Conservation (phyloP, 164 flowering plant genomes). For the Houttuynia cordata region DNA sequence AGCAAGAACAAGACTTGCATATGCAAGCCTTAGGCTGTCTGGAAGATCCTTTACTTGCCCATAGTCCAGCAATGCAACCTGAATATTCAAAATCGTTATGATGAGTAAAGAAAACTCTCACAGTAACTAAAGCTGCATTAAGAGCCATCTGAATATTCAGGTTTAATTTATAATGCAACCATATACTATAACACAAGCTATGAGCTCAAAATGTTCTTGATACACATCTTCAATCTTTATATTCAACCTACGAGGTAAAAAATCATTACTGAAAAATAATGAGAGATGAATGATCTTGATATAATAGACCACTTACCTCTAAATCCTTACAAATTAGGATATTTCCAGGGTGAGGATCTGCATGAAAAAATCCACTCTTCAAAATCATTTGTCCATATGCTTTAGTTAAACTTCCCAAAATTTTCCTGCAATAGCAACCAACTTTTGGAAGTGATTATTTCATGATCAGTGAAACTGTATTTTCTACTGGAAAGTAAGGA, state of each 20-base stretch:
- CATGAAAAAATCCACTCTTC: constrained; percentile 96
- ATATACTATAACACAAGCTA: background rate
- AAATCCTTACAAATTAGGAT: constrained; percentile 82
- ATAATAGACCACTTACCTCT: constrained; percentile 39
- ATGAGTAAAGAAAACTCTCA: background rate
- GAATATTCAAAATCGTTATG: constrained; percentile 1
- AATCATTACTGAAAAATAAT: too few species aligned
- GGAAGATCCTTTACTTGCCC: constrained; percentile 98
- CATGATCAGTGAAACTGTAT: too few species aligned
- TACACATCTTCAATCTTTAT: too few species aligned
- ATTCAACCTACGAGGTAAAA: too few species aligned
- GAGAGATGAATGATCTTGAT: too few species aligned
- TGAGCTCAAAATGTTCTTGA: too few species aligned
- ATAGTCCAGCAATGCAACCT: constrained; percentile 94
- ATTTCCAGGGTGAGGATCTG: constrained; percentile 99
- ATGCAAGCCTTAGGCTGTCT: constrained; percentile 70
- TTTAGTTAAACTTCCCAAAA: constrained; percentile 61
- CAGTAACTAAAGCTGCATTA: too few species aligned
- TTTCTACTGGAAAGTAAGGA: too few species aligned
- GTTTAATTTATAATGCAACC: background rate
- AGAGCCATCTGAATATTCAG: background rate
- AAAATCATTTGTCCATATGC: constrained; percentile 98
- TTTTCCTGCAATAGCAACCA: constrained; percentile 46
- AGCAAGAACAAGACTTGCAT: constrained; percentile 75
- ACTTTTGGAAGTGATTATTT: too few species aligned